Evolutionary conservation across 306 rosid genomes (phyloP).

Genomic region (Macrotyloma uniflorum): DNA sequence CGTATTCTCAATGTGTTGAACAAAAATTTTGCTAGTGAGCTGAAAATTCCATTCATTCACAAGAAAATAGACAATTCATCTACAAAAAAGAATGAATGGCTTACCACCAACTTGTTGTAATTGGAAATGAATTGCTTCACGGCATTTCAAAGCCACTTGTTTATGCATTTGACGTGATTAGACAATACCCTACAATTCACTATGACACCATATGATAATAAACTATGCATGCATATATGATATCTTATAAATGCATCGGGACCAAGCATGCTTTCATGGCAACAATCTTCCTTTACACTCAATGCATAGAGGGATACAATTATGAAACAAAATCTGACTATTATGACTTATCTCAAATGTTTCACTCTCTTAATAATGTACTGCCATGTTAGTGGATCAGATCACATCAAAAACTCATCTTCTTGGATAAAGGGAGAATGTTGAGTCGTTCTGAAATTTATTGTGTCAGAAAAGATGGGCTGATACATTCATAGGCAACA

Average conservation of each 20-base stretch:
- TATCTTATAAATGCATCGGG: neutral
- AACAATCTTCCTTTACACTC: constrained; percentile 8
- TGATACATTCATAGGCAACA: constrained; percentile 27
- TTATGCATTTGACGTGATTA: neutral
- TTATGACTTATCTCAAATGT: neutral
- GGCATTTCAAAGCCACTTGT: neutral
- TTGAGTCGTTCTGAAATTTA: neutral
- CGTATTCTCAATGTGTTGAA: constrained; percentile 30
- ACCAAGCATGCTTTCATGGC: neutral
- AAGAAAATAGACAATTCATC: constrained; percentile 35
- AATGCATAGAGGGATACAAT: neutral
- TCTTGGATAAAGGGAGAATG: neutral
- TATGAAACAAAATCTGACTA: neutral
- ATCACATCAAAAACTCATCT: constrained; percentile 1
- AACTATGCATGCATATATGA: neutral
- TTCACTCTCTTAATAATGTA: neutral
- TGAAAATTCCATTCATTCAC: constrained; percentile 7
- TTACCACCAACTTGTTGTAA: neutral
- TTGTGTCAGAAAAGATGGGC: constrained; percentile 18
- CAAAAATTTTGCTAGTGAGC: neutral
- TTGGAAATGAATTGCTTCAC: neutral
- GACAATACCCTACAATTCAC: neutral
- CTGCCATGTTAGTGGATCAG: neutral
- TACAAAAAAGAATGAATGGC: neutral
- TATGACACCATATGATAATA: neutral